Conservation (phyloP, 108 stramenopile species). For the Parietichytrium sp. region DNA sequence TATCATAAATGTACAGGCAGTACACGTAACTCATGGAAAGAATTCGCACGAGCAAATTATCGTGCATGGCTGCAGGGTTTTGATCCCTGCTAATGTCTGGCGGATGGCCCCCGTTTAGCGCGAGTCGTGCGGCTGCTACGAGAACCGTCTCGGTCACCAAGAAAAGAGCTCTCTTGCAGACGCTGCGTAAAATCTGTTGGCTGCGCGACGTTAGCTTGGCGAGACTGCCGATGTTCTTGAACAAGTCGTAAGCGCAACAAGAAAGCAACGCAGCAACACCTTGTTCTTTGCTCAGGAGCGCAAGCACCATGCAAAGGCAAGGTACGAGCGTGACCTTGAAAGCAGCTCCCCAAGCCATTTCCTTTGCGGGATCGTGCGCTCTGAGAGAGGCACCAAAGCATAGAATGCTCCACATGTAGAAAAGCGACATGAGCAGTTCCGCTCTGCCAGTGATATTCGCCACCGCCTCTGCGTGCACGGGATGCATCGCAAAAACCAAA, state of each 20-base stretch:
- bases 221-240: neutral
- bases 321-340: neutral
- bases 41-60: neutral
- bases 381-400: neutral
- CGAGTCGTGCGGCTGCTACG: neutral
- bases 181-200: neutral
- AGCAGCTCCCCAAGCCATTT: no score
- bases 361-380: no score
- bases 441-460: constrained; percentile 30
- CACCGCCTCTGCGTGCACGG: constrained; percentile 41
- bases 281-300: neutral
- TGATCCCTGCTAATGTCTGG: neutral
- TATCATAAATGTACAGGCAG: neutral
- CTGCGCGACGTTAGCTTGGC: neutral
- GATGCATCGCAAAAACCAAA: constrained; percentile 11
- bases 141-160: neutral
- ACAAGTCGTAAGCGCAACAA: neutral
- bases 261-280: neutral
- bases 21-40: neutral
- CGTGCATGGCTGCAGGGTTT: neutral
- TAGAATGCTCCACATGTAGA: neutral
- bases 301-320: neutral
- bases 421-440: constrained; percentile 13
- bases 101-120: neutral
- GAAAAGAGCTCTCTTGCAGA: neutral